phyloP scores from a whole-genome alignment of 192 early-diverging fungal species.

The Geranomyces michiganensis region DNA sequence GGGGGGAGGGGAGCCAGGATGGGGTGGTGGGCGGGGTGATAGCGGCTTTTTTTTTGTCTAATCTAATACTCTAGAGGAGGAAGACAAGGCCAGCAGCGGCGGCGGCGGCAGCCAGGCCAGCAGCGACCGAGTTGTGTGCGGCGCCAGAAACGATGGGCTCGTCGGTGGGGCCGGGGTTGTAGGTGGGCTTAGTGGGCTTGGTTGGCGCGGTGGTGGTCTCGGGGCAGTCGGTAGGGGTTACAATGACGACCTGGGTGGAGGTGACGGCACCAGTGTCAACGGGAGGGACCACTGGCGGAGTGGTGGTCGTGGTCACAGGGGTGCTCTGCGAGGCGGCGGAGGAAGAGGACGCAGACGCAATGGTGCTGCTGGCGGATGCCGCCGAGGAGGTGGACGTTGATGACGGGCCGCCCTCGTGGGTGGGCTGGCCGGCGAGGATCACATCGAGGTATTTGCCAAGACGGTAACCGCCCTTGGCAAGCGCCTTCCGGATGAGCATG shows the following conservation, averaged over 20 bases:
- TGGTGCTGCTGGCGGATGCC: slow-evolving; percentile 3
- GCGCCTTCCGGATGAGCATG: slow-evolving; percentile 34
- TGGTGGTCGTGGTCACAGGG: not conserved
- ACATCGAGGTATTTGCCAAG: slow-evolving; percentile 47
- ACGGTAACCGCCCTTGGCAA: slow-evolving; percentile 55
- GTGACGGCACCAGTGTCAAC: not conserved
- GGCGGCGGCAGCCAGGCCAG: not conserved
- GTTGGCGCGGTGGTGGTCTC: not conserved
- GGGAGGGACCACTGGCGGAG: not conserved
- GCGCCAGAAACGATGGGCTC: not conserved
- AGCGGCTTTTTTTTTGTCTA: too few relatives aligned
- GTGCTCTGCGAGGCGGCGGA: not conserved
- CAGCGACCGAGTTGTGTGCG: not conserved
- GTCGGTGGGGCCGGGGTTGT: not conserved
- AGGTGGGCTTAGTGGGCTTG: not conserved
- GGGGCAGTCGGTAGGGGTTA: not conserved
- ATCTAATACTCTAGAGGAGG: not conserved
- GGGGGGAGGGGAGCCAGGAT: too few relatives aligned
- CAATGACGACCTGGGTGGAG: not conserved
- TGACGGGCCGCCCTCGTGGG: slow-evolving; percentile 25
- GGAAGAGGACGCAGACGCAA: not conserved
- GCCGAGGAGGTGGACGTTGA: slow-evolving; percentile 17
- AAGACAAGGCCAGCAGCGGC: not conserved
- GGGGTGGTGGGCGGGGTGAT: too few relatives aligned
- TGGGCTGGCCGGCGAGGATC: slow-evolving; percentile 18